These are phyloP conservation scores for Bocquillonia castaneifolia DNA, from an alignment of 441 rosid species.

Conservation along the genomic window DNA sequence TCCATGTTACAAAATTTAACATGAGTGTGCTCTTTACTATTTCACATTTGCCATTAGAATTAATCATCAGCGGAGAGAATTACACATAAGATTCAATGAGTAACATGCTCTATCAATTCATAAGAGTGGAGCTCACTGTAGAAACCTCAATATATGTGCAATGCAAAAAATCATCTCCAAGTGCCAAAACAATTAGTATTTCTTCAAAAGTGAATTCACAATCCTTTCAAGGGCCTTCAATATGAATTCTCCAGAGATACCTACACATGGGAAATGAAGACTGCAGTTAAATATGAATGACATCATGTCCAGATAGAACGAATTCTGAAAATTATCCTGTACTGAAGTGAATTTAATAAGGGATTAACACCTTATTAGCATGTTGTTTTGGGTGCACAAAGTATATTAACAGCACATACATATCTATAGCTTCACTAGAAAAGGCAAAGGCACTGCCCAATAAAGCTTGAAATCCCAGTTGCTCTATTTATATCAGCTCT, in stretches of 20 bases:
- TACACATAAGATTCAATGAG: neutral
- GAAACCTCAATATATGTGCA: conserved; percentile 19
- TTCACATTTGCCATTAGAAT: neutral
- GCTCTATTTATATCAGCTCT: too few species aligned
- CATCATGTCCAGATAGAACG: neutral
- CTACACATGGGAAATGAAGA: conserved; percentile 13
- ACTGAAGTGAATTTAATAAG: neutral
- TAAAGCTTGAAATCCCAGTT: too few species aligned
- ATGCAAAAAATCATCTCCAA: conserved; percentile 6
- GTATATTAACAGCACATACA: too few species aligned
- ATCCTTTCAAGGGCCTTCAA: neutral
- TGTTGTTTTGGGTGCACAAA: neutral
- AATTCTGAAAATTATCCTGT: neutral
- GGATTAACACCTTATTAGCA: neutral
- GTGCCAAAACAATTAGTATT: neutral
- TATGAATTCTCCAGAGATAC: conserved; percentile 8
- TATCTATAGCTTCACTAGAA: neutral
- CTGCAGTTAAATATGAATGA: neutral
- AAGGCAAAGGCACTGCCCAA: neutral
- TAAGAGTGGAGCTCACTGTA: neutral
- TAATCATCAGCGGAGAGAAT: neutral
- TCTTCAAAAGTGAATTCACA: neutral
- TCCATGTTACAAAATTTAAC: too few species aligned
- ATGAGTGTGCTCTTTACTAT: neutral
- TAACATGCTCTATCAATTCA: conserved; percentile 6